phyloP scores from a whole-genome alignment of 495 filamentous ascomycete genomes.

The Aspergillus diversus region DNA sequence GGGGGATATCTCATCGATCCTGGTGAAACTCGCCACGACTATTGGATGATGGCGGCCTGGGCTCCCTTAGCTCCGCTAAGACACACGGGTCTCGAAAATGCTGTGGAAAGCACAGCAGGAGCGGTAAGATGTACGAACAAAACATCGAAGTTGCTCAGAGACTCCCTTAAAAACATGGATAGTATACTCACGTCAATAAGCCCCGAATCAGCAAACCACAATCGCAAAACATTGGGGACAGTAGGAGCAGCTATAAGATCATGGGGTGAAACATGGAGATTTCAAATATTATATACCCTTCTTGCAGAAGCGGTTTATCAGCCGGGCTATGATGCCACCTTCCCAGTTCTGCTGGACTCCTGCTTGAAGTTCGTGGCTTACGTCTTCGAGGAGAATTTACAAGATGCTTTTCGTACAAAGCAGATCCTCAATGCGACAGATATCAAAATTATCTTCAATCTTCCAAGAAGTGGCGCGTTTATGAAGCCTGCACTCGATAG shows the following conservation, averaged over 20 bases:
- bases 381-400: not conserved
- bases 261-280: not conserved
- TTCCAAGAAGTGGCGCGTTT: not conserved
- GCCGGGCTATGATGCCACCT: not conserved
- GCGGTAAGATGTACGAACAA: not conserved
- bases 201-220: not conserved
- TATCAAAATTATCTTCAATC: not conserved
- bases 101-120: not conserved
- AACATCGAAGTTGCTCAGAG: not conserved
- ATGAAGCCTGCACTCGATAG: not conserved
- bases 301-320: not conserved
- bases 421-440: not conserved
- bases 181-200: not conserved
- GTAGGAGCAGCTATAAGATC: not conserved
- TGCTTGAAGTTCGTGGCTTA: not conserved
- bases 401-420: not conserved
- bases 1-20: not conserved
- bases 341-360: not conserved
- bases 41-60: not conserved
- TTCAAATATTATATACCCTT: not conserved
- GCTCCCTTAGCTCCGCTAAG: not conserved
- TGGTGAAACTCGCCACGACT: not conserved
- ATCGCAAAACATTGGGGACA: not conserved
- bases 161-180: not conserved
- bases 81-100: not conserved